Base-by-base conservation (phyloP, 768 basidiomycete genomes). In the Artomyces pyxidatus region DNA sequence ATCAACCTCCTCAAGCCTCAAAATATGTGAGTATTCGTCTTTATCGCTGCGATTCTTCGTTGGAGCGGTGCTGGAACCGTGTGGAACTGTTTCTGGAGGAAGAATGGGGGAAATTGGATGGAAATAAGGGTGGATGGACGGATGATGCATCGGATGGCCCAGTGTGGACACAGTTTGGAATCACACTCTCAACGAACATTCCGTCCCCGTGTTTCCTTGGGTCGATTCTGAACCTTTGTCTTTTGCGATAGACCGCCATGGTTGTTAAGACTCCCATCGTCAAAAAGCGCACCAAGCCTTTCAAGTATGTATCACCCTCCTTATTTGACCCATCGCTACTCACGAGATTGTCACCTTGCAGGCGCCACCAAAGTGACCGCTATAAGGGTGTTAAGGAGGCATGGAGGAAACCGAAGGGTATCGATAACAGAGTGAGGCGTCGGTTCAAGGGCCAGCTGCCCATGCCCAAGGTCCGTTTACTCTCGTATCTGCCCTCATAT, bases 371-470 rank as follows among this genome's bases (percentile, higher is more conserved):
- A 73, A 95, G 92, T 43, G 95, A 98, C 74, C 88, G 95, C 65
- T 98, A 96, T 77, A 81, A 89, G 68, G 74, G 86, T 58, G 93
- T 98, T 59, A 95, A 95, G 80, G 93, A 96, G 76, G 77, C 89
- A 77, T 99, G 96, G 96, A 81, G 96, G 69, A 99, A 99, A 77
- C 96, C 96, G 59, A 99, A 98, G 83, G 96, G 95, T 90, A 98
- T 97, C 62, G 95, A 98, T 69, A 98, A 98, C 83, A 83, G 94
- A 63, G 94, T 96, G 62, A 78, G 92, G 67, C 81, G 89, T 59
- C 83, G 88, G 63, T 92, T 91, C 78, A 96, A 92, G 77, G 95
- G 95, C 48, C 92, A 95, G 69, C 78, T 81, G 50, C 78, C 92
- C 57, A 97, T 98, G 95, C 94, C 94, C 65, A 94, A 92, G 79